Conservation (phyloP, 176 grass and related monocot species). For the Oryza longistaminata region DNA sequence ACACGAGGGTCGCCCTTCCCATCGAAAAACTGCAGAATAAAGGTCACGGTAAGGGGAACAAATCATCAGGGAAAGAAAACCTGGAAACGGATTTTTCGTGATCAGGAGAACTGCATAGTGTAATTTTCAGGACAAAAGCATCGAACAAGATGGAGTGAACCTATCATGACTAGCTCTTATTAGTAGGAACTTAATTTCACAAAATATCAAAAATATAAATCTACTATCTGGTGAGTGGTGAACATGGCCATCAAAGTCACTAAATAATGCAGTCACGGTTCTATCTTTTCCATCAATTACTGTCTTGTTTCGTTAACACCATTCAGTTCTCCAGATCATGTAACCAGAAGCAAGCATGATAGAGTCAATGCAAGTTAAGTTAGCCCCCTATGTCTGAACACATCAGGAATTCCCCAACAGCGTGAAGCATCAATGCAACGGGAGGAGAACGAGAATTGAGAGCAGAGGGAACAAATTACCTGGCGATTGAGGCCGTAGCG, state of each 20-base stretch:
- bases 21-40: slow-evolving; percentile 44
- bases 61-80: not conserved
- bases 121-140: no score
- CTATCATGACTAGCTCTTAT: not conserved
- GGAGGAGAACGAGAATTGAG: not conserved
- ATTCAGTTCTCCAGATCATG: not conserved
- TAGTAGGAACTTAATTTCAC: slow-evolving; percentile 4
- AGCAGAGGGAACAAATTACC: slow-evolving; percentile 18
- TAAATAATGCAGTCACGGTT: slow-evolving; percentile 17
- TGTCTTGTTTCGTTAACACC: not conserved
- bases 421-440: not conserved
- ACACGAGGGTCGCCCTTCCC: slow-evolving; percentile 36
- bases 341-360: not conserved
- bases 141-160: no score
- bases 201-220: not conserved
- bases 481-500: not conserved
- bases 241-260: no score
- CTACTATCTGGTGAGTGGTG: not conserved
- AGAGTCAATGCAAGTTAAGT: no score
- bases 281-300: not conserved
- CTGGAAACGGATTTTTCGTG: no score
- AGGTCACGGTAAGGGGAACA: slow-evolving; percentile 18
- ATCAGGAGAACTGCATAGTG: no score
- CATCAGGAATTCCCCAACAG: slow-evolving; percentile 5
- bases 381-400: not conserved